These are phyloP conservation scores for Xerocomellus dryophilus DNA, from an alignment of 768 basidiomycete species.

Conservation along the genomic window DNA sequence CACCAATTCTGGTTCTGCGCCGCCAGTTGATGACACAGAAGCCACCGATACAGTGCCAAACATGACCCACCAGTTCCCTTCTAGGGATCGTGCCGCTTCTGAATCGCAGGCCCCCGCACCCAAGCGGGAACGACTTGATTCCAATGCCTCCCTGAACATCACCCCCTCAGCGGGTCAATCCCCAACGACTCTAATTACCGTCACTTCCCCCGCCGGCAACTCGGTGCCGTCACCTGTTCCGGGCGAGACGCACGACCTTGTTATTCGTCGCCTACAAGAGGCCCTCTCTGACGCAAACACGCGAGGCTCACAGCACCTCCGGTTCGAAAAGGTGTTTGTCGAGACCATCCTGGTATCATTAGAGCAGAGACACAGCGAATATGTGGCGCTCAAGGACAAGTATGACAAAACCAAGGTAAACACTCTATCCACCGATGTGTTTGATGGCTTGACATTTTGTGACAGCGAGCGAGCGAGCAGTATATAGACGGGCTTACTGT, in stretches of 20 bases:
- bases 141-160: constrained; percentile 22
- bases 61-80: constrained; percentile 11
- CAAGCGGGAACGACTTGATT: constrained; percentile 26
- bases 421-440: constrained; percentile 20
- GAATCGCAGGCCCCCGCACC: constrained; percentile 27
- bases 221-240: constrained; percentile 23
- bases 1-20: neutral
- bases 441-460: neutral
- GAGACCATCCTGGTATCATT: constrained; percentile 66
- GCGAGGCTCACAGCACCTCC: constrained; percentile 57
- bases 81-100: constrained; percentile 30
- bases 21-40: constrained; percentile 3
- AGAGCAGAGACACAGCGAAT: constrained; percentile 60
- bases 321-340: constrained; percentile 70
- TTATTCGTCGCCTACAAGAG: constrained; percentile 56
- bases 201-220: constrained; percentile 42
- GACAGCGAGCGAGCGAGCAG: constrained; percentile 84
- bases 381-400: constrained; percentile 63
- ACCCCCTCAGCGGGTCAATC: constrained; percentile 2
- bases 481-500: constrained; percentile 91
- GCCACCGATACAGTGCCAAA: constrained; percentile 13
- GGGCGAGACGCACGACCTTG: constrained; percentile 42
- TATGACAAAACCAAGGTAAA: constrained; percentile 85
- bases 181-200: constrained; percentile 38
- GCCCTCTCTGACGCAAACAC: constrained; percentile 57